A percentile compares a stretch with the other conserved stretches of the same genome.
Evolutionary conservation across 2,329 filamentous ascomycete species (phyloP).

Genomic region (Ophiocordyceps polyrhachis-furcata): DNA sequence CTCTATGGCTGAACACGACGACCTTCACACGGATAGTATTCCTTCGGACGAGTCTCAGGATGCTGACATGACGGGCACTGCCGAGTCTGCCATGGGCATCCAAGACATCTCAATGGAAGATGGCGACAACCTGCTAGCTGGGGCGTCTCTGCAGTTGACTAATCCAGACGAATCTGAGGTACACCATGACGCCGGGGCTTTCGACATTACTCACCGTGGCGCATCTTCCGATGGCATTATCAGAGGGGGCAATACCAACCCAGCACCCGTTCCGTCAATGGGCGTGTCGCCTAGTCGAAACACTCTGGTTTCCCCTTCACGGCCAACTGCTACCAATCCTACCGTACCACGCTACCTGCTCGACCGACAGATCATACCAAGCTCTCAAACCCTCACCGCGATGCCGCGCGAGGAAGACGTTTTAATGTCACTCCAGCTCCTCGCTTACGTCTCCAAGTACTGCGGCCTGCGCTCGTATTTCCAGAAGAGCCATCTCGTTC

Average conservation of each 20-base stretch:
- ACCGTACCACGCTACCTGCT: constrained; percentile 65
- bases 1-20: constrained; percentile 79
- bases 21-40: constrained; percentile 67
- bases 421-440: constrained; percentile 87
- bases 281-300: constrained; percentile 59
- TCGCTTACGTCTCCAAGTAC: constrained; percentile 97
- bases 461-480: constrained; percentile 93
- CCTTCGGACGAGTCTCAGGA: constrained; percentile 61
- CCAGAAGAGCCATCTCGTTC: constrained; percentile 84
- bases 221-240: constrained; percentile 72
- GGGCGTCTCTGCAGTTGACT: constrained; percentile 53
- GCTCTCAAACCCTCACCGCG: constrained; percentile 60
- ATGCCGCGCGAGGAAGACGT: constrained; percentile 98
- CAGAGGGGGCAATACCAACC: constrained; percentile 45
- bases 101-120: constrained; percentile 69
- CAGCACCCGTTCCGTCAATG: constrained; percentile 45
- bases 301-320: constrained; percentile 49
- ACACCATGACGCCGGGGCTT: constrained; percentile 66
- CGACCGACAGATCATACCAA: constrained; percentile 50
- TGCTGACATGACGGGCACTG: constrained; percentile 60
- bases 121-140: constrained; percentile 59
- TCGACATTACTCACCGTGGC: constrained; percentile 82
- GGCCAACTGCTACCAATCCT: constrained; percentile 51
- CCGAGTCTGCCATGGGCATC: constrained; percentile 66
- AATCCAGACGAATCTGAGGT: constrained; percentile 66